phyloP scores from a whole-genome alignment of 2,329 filamentous ascomycete genomes.

The Apiospora pterosperma region DNA sequence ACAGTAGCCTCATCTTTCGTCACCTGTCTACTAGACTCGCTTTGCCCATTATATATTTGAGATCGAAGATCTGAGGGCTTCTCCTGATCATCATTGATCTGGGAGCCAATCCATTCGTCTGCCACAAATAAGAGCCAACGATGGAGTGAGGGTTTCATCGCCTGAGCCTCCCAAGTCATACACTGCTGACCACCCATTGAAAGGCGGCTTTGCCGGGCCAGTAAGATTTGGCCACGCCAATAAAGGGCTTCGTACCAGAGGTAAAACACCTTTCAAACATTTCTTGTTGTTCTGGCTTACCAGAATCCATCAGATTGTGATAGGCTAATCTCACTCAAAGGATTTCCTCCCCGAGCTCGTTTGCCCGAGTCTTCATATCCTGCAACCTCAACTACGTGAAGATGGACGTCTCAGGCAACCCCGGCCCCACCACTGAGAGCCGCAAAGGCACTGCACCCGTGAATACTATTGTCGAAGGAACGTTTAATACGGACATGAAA shows the following conservation, averaged over 20 bases:
- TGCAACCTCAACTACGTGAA: constrained; percentile 7
- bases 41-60: background rate
- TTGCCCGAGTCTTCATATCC: background rate
- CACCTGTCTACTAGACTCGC: background rate
- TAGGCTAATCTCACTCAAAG: background rate
- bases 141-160: background rate
- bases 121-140: background rate
- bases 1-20: background rate
- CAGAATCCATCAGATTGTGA: background rate
- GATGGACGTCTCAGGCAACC: constrained; percentile 18
- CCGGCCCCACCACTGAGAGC: constrained; percentile 14
- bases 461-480: background rate
- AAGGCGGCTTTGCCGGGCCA: background rate
- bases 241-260: background rate
- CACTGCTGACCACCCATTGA: background rate
- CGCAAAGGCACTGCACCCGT: constrained; percentile 14
- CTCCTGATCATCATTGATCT: background rate
- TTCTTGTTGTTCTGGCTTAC: constrained; percentile 8
- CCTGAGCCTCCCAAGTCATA: background rate
- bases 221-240: background rate
- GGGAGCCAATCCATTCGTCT: background rate
- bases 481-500: background rate
- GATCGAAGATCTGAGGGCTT: background rate
- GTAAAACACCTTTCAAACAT: background rate
- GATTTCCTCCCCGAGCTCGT: background rate